phyloP scores from a whole-genome alignment of 2,329 filamentous ascomycete species.

The Colletotrichum simmondsii region DNA sequence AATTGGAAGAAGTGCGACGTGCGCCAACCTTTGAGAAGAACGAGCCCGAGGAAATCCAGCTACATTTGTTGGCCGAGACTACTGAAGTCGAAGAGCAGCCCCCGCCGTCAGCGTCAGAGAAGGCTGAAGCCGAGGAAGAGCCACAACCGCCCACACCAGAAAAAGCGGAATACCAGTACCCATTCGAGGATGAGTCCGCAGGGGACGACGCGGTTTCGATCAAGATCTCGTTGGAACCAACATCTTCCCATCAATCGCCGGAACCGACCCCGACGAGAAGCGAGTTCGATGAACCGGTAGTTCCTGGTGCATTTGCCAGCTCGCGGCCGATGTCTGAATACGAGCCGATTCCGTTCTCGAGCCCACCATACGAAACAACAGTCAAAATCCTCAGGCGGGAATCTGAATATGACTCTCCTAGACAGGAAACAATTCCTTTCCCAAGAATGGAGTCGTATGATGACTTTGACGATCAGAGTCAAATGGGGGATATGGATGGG shows the following conservation, averaged over 20 bases:
- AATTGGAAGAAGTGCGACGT: constrained; percentile 35
- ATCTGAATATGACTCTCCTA: constrained; percentile 44
- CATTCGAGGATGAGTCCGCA: constrained; percentile 57
- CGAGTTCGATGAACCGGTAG: constrained; percentile 39
- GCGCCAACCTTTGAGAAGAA: background rate
- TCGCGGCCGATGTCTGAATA: constrained; percentile 42
- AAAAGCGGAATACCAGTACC: constrained; percentile 59
- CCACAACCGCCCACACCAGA: constrained; percentile 36
- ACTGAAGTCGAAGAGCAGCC: background rate
- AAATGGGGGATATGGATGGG: constrained; percentile 43
- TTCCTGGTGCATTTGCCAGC: constrained; percentile 44
- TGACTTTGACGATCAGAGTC: constrained; percentile 52
- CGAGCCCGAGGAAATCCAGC: background rate
- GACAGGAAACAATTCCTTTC: constrained; percentile 44
- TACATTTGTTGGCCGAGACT: background rate
- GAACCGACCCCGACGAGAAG: constrained; percentile 41
- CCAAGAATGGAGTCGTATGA: constrained; percentile 48
- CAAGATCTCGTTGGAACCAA: constrained; percentile 52
- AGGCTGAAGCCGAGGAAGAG: constrained; percentile 29
- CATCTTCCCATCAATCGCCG: constrained; percentile 38
- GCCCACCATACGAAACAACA: constrained; percentile 55
- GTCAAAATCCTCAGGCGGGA: constrained; percentile 62
- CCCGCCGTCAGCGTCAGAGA: background rate
- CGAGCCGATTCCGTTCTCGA: constrained; percentile 51
- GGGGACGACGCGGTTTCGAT: constrained; percentile 51